A percentile compares a stretch with the other conserved stretches of the same genome.
These are phyloP conservation scores for Balamuthia mandrillaris DNA, from an alignment of 208 protist species.

Conservation along the genomic window DNA sequence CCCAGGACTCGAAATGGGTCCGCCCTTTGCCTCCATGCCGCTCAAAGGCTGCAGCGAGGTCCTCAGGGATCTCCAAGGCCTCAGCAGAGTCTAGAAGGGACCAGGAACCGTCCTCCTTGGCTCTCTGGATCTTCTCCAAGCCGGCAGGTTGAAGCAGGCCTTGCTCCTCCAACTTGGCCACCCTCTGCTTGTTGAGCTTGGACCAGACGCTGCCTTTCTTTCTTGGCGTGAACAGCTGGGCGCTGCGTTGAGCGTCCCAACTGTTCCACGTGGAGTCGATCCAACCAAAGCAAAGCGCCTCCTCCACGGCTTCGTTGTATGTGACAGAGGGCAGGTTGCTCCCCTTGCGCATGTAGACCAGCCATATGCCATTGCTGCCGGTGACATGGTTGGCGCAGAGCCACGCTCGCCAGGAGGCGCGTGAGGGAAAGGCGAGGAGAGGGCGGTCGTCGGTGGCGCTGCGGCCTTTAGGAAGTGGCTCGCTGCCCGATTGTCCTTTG, in stretches of 20 bases:
- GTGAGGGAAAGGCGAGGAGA: neutral
- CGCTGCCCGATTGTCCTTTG: neutral
- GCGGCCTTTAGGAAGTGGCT: neutral
- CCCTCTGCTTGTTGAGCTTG: neutral
- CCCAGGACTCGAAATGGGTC: neutral
- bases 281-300: neutral
- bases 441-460: too few species aligned
- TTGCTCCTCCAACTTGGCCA: neutral
- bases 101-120: neutral
- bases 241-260: neutral
- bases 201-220: neutral
- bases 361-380: neutral
- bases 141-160: neutral
- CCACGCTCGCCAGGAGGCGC: neutral
- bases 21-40: neutral
- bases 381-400: neutral
- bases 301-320: neutral
- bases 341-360: neutral
- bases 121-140: neutral
- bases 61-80: neutral
- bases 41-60: neutral
- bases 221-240: neutral
- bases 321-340: neutral
- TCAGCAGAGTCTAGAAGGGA: neutral
- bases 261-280: neutral